Conservation (phyloP, 495 filamentous ascomycete genomes). For the Amorphotheca resinae region DNA sequence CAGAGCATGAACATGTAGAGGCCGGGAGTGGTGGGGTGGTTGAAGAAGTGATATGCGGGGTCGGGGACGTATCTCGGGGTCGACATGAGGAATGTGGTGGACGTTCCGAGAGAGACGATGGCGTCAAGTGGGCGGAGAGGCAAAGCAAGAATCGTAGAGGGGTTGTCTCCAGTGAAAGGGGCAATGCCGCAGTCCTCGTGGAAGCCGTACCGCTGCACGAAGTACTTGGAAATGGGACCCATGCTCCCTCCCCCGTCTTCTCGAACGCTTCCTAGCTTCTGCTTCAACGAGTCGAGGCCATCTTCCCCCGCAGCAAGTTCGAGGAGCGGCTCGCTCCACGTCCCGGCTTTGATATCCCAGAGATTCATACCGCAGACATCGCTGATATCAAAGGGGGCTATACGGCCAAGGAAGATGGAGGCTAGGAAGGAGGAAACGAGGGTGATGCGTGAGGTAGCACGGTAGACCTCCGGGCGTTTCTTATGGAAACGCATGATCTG, state of each 20-base stretch:
- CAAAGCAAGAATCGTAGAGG: conserved; percentile 82
- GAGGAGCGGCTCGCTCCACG: conserved; percentile 63
- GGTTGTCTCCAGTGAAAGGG: conserved; percentile 92
- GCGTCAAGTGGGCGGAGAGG: conserved; percentile 78
- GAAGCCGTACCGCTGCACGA: conserved; percentile 67
- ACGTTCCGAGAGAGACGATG: conserved; percentile 88
- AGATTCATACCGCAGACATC: conserved; percentile 97
- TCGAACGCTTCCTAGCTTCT: conserved; percentile 70
- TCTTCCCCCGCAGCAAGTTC: conserved; percentile 61
- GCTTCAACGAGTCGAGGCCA: conserved; percentile 52
- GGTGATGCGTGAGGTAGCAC: conserved; percentile 69
- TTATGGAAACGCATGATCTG: conserved; percentile 82
- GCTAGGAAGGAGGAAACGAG: conserved; percentile 93
- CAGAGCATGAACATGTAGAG: conserved; percentile 99
- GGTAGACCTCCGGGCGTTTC: conserved; percentile 70
- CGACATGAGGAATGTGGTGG: conserved; percentile 93
- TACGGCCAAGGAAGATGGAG: conserved; percentile 72
- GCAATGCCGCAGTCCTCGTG: conserved; percentile 57
- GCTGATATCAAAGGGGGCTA: conserved; percentile 85
- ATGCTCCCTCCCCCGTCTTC: conserved; percentile 69
- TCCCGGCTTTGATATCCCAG: conserved; percentile 70
- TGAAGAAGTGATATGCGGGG: conserved; percentile 79
- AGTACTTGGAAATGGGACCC: conserved; percentile 64
- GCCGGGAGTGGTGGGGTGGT: conserved; percentile 69
- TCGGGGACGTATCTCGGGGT: conserved; percentile 83